A percentile compares a stretch with the other conserved stretches of the same genome.
Evolutionary conservation across 2,329 filamentous ascomycete species (phyloP).

Genomic region (Fusarium sp.): DNA sequence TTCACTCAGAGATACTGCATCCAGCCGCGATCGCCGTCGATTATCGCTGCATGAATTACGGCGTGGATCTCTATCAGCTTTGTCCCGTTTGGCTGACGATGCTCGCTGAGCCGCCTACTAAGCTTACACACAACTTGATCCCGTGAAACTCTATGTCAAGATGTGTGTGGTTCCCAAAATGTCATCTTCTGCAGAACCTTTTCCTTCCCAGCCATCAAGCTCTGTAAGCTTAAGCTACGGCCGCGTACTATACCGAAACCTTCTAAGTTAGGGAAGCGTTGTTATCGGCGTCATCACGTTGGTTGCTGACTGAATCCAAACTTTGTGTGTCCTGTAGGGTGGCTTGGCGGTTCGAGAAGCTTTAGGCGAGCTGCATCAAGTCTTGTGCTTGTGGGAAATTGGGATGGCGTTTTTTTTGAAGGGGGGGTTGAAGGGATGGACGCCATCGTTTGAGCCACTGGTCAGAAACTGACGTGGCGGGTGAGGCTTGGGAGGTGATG

Average conservation of each 20-base stretch:
- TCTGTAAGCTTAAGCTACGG: neutral
- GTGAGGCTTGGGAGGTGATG: neutral
- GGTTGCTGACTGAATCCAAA: neutral
- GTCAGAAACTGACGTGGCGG: neutral
- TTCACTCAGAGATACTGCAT: neutral
- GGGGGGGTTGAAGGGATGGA: neutral
- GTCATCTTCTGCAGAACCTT: neutral
- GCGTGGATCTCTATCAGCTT: neutral
- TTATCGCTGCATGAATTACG: constrained; percentile 19
- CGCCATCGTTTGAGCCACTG: neutral
- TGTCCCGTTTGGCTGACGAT: neutral
- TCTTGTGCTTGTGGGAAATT: neutral
- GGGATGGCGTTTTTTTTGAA: neutral
- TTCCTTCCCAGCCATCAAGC: neutral
- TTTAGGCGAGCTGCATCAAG: neutral
- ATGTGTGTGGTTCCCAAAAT: neutral
- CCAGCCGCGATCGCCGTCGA: constrained; percentile 22
- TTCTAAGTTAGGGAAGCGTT: neutral
- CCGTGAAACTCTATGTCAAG: neutral
- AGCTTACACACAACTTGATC: neutral
- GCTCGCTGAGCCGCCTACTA: neutral
- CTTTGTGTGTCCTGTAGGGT: neutral
- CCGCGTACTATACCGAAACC: neutral
- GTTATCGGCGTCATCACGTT: neutral
- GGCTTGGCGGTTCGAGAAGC: neutral